phyloP scores from a whole-genome alignment of 495 filamentous ascomycete species.

The Penicillium flavigenum region DNA sequence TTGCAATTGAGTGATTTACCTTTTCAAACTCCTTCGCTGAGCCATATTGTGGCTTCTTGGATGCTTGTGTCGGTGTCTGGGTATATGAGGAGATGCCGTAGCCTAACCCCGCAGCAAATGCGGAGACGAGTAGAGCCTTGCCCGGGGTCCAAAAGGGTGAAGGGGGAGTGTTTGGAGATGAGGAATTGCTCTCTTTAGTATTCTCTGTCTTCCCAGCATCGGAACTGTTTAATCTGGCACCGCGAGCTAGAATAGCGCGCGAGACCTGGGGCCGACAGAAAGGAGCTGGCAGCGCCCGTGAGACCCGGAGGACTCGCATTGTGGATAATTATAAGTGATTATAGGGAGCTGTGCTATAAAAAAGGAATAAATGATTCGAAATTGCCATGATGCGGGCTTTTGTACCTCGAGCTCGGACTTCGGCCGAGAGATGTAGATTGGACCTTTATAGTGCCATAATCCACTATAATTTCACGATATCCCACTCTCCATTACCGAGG shows the following conservation, averaged over 20 bases:
- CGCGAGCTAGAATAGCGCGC: constrained; percentile 9
- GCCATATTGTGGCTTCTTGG: constrained; percentile 39
- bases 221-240: constrained; percentile 26
- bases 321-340: not conserved
- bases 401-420: constrained; percentile 30
- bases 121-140: constrained; percentile 34
- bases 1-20: constrained; percentile 24
- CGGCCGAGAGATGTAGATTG: constrained; percentile 26
- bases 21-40: constrained; percentile 43
- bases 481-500: not conserved
- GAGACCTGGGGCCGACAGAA: constrained; percentile 25
- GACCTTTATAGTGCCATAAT: too few species aligned
- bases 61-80: constrained; percentile 14
- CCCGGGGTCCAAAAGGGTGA: constrained; percentile 34
- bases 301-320: constrained; percentile 30
- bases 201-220: constrained; percentile 10
- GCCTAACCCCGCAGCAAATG: constrained; percentile 38
- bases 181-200: constrained; percentile 10
- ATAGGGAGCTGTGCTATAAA: not conserved
- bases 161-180: constrained; percentile 14
- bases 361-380: not conserved
- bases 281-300: constrained; percentile 35
- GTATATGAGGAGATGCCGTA: constrained; percentile 34
- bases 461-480: too few species aligned
- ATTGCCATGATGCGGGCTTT: constrained; percentile 21